A percentile compares a stretch with the other conserved stretches of the same genome.
phyloP scores from a whole-genome alignment of 2,329 filamentous ascomycete species.

The Colletotrichum graminicola region DNA sequence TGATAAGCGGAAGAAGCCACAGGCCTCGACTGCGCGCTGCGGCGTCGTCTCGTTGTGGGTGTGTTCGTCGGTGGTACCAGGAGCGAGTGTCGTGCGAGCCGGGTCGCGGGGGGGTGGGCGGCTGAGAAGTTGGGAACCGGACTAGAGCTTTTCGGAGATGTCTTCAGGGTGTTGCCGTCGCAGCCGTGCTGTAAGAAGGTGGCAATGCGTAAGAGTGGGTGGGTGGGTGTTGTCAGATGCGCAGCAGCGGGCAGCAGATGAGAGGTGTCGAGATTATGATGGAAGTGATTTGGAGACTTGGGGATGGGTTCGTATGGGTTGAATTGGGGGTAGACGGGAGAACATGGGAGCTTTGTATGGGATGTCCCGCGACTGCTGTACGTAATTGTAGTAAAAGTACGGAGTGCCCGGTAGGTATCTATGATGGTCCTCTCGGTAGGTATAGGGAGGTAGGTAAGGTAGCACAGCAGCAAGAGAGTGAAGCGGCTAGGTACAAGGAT shows the following conservation, averaged over 20 bases:
- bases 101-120: neutral
- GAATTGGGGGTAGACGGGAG: slow-evolving; percentile 38
- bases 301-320: slow-evolving; percentile 35
- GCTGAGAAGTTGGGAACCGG: neutral
- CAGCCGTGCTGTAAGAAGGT: neutral
- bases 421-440: neutral
- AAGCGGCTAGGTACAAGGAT: slow-evolving; percentile 13
- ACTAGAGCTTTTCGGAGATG: neutral
- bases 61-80: neutral
- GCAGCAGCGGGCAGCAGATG: slow-evolving; percentile 4
- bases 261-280: slow-evolving; percentile 13
- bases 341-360: slow-evolving; percentile 35
- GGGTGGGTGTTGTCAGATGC: neutral
- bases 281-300: slow-evolving; percentile 35
- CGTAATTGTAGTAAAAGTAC: neutral
- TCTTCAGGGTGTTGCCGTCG: neutral
- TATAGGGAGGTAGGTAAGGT: too few relatives aligned
- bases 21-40: slow-evolving; percentile 33
- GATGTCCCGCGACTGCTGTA: slow-evolving; percentile 8
- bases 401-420: slow-evolving; percentile 2
- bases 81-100: neutral
- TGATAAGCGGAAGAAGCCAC: slow-evolving; percentile 35
- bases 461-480: neutral
- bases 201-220: neutral
- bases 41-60: neutral